Evolutionary conservation across 768 basidiomycete genomes (phyloP).

Genomic region (Leccinum subgranulosum): DNA sequence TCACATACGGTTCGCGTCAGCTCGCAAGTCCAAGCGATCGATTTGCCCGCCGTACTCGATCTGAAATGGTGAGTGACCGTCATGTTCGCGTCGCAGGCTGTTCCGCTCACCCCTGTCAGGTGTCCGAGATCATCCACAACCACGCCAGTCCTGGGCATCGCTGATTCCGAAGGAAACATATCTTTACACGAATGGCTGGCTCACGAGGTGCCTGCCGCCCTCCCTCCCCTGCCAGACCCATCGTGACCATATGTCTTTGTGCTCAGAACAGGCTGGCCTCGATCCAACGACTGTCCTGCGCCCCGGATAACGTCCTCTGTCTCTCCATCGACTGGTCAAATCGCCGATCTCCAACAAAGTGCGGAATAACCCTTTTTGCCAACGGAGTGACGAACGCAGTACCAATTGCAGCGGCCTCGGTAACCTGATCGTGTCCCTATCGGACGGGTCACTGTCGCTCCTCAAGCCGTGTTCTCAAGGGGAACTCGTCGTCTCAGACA

Average conservation of each 20-base stretch:
- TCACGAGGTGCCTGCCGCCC: constrained; percentile 38
- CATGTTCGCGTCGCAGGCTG: background rate
- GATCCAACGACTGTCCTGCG: constrained; percentile 46
- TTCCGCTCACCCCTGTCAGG: constrained; percentile 38
- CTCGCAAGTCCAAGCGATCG: constrained; percentile 60
- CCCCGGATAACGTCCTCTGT: constrained; percentile 60
- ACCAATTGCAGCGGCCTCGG: constrained; percentile 41
- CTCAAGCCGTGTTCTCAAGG: constrained; percentile 46
- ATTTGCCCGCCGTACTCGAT: constrained; percentile 82
- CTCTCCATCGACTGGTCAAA: constrained; percentile 95
- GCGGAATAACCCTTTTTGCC: constrained; percentile 18
- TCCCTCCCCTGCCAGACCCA: background rate
- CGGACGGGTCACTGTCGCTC: constrained; percentile 71
- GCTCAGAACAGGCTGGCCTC: constrained; percentile 39
- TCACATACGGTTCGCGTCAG: constrained; percentile 30
- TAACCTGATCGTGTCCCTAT: constrained; percentile 75
- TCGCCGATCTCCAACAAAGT: constrained; percentile 51
- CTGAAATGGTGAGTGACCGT: constrained; percentile 79
- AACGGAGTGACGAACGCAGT: background rate
- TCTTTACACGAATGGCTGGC: constrained; percentile 57
- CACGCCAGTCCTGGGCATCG: constrained; percentile 61
- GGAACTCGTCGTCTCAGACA: constrained; percentile 44
- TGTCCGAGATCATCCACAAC: constrained; percentile 48
- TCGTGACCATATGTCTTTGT: background rate
- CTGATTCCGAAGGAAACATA: constrained; percentile 82